Base-by-base conservation (phyloP, 306 rosid genomes). In the Calophaca sinica region DNA sequence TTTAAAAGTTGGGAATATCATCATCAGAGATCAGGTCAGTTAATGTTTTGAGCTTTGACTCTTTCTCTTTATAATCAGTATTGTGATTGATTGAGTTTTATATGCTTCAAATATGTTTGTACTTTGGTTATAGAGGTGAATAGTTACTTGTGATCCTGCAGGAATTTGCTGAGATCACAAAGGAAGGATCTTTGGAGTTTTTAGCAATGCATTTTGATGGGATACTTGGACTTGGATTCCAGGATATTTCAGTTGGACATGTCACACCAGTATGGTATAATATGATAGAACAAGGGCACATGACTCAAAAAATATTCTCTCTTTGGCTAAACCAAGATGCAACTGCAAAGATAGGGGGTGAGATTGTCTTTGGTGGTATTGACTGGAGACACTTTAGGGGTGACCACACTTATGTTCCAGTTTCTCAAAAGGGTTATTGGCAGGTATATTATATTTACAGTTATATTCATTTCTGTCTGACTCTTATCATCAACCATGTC, bases 381-480 rank as follows among this genome's bases (percentile, higher is more conserved):
- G 86, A 88, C 75, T 75, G 84, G 77, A 77, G 53, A 67, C 98
- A 88, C 74, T 86, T 67, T 73, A 82, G 65, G 77, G 97, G 98
- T 57, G 84, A 90, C 50, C 98, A 90, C 78, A 89, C 98, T 50
- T 93, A 86, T 80, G 97, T 86, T 67, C 98, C 98, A 12, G 85
- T 93, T 73, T 83, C 96, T 0, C 82, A 72, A 62, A 82, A 93
- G 53, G 97, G 96, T 41, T 93, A 93, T 78, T 93, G 97, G 98
- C 96, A 93, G 98, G 98, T 90, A 76, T 14, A 12, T 51, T 64
- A 13, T 70, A 46, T 62, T 62, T 32, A 54, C 52, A 32, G 52
- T 14, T 58, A 26, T 8, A 28, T 39, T 28, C 1, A 6, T 50
- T 69, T 59, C 68, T 69, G 20, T 49, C 14, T 60, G 3, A 11